Conservation (phyloP, 78 protist species). For the Reticulomyxa filosa region DNA sequence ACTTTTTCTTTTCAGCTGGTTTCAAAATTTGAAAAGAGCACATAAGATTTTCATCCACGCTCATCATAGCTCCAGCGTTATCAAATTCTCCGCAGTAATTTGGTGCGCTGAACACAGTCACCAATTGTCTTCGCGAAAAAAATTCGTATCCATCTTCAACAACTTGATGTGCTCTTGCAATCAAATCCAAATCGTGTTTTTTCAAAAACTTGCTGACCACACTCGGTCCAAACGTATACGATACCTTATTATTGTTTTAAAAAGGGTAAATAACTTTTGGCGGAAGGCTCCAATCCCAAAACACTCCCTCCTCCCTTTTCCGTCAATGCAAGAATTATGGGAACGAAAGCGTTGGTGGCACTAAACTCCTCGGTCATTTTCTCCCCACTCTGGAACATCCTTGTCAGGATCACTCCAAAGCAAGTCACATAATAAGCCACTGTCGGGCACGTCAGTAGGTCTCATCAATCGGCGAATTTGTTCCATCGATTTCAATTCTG, state of each 20-base stretch:
- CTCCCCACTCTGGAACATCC: conserved; percentile 78
- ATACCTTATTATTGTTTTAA: no score
- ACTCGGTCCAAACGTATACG: conserved; percentile 87
- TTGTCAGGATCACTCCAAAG: conserved; percentile 95
- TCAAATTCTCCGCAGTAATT: conserved; percentile 97
- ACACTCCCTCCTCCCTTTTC: no score
- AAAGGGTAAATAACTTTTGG: no score
- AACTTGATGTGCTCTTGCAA: conserved; percentile 94
- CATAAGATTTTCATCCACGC: conserved; percentile 90
- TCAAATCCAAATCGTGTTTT: conserved; percentile 78
- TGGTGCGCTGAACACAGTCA: conserved; percentile 93
- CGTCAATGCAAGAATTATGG: no score
- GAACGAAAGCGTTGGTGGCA: no score
- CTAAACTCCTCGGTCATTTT: conserved; percentile 98
- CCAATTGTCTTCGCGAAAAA: conserved; percentile 85
- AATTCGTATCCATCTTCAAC: conserved; percentile 96
- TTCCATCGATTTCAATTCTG: conserved; percentile 77
- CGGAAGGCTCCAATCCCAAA: no score
- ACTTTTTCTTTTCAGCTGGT: conserved; percentile 72
- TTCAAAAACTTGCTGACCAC: conserved; percentile 65
- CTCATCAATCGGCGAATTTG: conserved; percentile 69
- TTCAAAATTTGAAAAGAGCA: conserved; percentile 90
- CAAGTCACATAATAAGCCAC: conserved; percentile 87
- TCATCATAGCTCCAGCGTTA: conserved; percentile 95
- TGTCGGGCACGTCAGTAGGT: conserved; percentile 97